Evolutionary conservation across 768 basidiomycete genomes (phyloP).

Genomic region (Naematelia aurantialba): DNA sequence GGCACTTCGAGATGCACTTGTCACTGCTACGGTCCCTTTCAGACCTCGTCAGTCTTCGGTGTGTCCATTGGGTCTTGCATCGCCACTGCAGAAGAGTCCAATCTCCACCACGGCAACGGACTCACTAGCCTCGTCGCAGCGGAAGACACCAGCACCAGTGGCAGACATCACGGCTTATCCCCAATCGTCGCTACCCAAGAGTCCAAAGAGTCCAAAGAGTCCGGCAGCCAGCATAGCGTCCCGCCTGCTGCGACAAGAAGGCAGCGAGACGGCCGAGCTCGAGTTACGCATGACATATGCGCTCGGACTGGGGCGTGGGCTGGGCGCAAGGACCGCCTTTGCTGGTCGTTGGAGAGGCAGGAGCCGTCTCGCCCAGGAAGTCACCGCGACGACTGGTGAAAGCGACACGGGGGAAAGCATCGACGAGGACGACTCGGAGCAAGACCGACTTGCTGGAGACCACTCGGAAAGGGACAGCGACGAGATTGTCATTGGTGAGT

Average conservation of each 20-base stretch:
- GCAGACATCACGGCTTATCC: no score
- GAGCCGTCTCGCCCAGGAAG: not conserved
- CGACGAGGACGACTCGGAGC: not conserved
- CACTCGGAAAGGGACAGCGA: not conserved
- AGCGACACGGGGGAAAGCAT: not conserved
- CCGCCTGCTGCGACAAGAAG: not conserved
- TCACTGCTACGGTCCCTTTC: no score
- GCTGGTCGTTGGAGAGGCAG: not conserved
- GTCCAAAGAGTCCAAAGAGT: not conserved
- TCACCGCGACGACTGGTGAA: not conserved
- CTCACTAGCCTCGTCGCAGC: no score
- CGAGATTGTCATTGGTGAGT: not conserved
- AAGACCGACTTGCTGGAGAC: not conserved
- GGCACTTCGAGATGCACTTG: no score
- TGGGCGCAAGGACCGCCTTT: not conserved
- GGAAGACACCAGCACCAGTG: no score
- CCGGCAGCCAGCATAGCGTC: not conserved
- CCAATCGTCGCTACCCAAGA: no score
- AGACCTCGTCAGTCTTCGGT: no score
- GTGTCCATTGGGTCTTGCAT: no score
- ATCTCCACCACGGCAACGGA: no score
- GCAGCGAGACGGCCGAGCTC: not conserved
- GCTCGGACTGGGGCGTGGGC: not conserved
- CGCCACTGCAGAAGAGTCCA: no score
- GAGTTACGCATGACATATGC: not conserved